Evolutionary conservation across 192 early-diverging fungal species (phyloP).

Genomic region (Paraglomus brasilianum): DNA sequence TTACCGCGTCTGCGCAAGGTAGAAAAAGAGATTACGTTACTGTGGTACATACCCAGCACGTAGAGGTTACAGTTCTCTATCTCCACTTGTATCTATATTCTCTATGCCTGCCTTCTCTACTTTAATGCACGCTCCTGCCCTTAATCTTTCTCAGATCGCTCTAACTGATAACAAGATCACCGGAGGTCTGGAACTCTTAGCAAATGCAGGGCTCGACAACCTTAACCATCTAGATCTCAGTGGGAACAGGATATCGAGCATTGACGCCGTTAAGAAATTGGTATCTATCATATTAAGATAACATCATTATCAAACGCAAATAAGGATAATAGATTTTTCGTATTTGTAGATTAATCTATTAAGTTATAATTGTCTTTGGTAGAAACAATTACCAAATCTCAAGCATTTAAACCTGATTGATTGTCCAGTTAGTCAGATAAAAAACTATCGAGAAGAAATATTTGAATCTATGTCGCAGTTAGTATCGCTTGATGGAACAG

Average conservation of each 20-base stretch:
- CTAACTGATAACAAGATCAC: slow-evolving; percentile 41
- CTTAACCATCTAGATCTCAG: slow-evolving; percentile 43
- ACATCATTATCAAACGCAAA: background rate
- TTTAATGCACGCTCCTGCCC: too few species aligned
- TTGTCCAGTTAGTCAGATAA: slow-evolving; percentile 31
- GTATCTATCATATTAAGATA: slow-evolving; percentile 28
- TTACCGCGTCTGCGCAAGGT: slow-evolving; percentile 32
- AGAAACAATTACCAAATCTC: slow-evolving; percentile 37
- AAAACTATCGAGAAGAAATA: slow-evolving; percentile 40
- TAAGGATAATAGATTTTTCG: background rate
- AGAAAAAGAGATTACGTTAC: background rate
- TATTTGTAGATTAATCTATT: background rate
- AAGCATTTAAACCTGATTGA: slow-evolving; percentile 39
- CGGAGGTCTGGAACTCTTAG: slow-evolving; percentile 41
- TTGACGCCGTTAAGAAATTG: slow-evolving; percentile 36
- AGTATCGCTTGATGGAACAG: slow-evolving; percentile 40
- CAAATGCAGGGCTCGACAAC: slow-evolving; percentile 40
- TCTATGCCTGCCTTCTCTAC: too few species aligned
- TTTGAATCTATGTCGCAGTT: slow-evolving; percentile 42
- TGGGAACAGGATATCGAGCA: slow-evolving; percentile 38
- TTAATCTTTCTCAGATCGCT: slow-evolving; percentile 30
- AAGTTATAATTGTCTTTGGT: background rate
- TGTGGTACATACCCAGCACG: too few species aligned
- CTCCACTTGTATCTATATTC: too few species aligned
- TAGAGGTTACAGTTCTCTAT: too few species aligned